A percentile compares a stretch with the other conserved stretches of the same genome.
These are phyloP conservation scores for Tetrapisispora namnaoensis DNA, from an alignment of 805 yeast species.

Conservation along the genomic window DNA sequence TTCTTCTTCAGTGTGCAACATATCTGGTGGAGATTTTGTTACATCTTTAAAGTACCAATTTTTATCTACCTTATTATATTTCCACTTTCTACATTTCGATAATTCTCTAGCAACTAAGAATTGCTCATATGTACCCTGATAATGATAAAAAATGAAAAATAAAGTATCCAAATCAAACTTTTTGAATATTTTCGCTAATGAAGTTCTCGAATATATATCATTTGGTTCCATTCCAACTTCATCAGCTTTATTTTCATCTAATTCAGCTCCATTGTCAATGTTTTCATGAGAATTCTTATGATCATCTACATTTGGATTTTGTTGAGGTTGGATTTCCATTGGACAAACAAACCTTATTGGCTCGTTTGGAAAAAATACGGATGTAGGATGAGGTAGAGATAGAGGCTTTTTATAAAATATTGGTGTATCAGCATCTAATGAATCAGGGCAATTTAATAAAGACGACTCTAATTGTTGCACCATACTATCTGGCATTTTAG, in stretches of 20 bases:
- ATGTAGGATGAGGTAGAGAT: constrained; percentile 77
- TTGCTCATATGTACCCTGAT: constrained; percentile 61
- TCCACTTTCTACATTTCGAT: constrained; percentile 67
- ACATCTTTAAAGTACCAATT: constrained; percentile 49
- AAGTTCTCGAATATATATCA: constrained; percentile 27
- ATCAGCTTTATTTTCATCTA: constrained; percentile 5
- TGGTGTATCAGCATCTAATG: constrained; percentile 83
- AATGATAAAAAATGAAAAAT: constrained; percentile 84
- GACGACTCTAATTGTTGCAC: constrained; percentile 55
- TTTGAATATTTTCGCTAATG: constrained; percentile 50
- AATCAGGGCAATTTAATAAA: constrained; percentile 83
- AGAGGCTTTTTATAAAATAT: constrained; percentile 51
- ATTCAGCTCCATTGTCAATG: not conserved
- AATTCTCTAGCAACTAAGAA: constrained; percentile 74
- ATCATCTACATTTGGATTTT: constrained; percentile 6
- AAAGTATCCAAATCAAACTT: constrained; percentile 80
- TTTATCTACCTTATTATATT: constrained; percentile 34
- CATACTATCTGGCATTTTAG: constrained; percentile 23
- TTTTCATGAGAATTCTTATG: constrained; percentile 1
- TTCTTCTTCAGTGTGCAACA: constrained; percentile 41
- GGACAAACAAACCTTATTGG: constrained; percentile 28
- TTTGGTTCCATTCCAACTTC: constrained; percentile 6
- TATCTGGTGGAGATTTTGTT: constrained; percentile 73
- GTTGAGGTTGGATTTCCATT: constrained; percentile 7
- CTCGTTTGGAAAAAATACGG: constrained; percentile 69